Base-by-base conservation (phyloP, 768 basidiomycete species). In the Suillus decipiens region DNA sequence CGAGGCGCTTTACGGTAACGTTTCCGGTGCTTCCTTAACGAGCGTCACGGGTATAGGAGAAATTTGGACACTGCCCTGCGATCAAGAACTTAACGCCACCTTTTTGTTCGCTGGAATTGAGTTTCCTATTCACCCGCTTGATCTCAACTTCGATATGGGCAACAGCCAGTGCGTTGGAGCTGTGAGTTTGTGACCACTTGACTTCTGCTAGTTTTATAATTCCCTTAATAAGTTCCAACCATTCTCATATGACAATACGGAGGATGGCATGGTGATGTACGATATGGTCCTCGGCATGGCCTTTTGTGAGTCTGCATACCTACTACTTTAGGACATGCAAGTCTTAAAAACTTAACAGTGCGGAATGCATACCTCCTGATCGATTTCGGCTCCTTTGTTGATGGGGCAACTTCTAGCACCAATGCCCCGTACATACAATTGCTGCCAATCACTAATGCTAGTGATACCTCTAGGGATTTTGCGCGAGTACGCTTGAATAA, bases 231-330 rank as follows among this genome's bases (percentile, higher is more conserved):
- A 90, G 89, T 92, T 90, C 77, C 90, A 91, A 66, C 89, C 89
- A 7, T 82, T 85, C 48, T 81, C 83, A 9, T 84, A 81, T 54
- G 77, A 82, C 56, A 77, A 81, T 34, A 78, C 72, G 34, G 15
- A 61, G 1, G 34, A 31, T 0, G 48, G 50, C 9, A 42, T 63
- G 1, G 60, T 67, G 33, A 15, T 62, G 45, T 90, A 80, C 65
- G 89, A 90, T 69, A 81, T 88, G 71, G 82, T 91, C 51, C 78
- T 91, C 51, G 90, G 90, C 61, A 90, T 90, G 87, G 81, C 84
- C 10, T 90, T 90, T 76, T 73, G 88, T 88, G 67, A 69, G 86
- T 79, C 8, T 31, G 59, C 0, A 24, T 48, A 33, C 54, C 67
- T 67, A 19, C 33, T 54, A 43, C 48, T 53, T 47, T 42, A 57